A percentile compares a stretch with the other conserved stretches of the same genome.
Evolutionary conservation across 108 stramenopile species (phyloP).

Genomic region (Craspedostauros australis): DNA sequence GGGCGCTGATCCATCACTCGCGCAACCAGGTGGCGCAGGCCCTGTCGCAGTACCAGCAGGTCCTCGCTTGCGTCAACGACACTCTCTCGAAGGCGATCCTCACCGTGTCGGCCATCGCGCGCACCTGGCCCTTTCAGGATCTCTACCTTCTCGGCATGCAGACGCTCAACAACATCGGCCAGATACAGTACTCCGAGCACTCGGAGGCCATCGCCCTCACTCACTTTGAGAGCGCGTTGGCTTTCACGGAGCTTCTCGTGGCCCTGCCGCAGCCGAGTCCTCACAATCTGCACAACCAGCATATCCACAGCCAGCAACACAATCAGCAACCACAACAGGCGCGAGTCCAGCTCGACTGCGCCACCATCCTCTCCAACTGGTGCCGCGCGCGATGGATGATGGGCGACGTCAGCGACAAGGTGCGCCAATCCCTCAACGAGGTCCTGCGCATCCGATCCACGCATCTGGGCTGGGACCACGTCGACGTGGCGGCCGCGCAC

Average conservation of each 20-base stretch:
- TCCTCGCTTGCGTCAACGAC: neutral
- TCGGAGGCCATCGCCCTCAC: constrained; percentile 17
- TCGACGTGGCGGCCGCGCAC: constrained; percentile 33
- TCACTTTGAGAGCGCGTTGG: constrained; percentile 27
- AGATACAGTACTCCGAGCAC: constrained; percentile 26
- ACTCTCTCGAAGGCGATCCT: neutral
- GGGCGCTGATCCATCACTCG: constrained; percentile 26
- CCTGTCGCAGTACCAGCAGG: constrained; percentile 12
- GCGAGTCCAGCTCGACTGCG: constrained; percentile 17
- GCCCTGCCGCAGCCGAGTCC: neutral
- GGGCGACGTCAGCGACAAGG: constrained; percentile 11
- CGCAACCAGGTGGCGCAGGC: constrained; percentile 8
- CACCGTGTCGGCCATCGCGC: neutral
- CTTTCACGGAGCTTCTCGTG: constrained; percentile 4
- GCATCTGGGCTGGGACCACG: constrained; percentile 23
- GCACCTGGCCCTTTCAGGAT: neutral
- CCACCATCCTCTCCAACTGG: constrained; percentile 35
- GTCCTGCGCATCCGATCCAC: constrained; percentile 25
- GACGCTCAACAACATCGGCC: constrained; percentile 42
- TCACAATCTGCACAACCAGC: too few species aligned
- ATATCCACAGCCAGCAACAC: too few species aligned
- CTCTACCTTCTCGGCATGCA: constrained; percentile 22
- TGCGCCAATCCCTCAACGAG: constrained; percentile 20
- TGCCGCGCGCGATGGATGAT: constrained; percentile 38
- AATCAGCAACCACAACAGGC: neutral